These are phyloP conservation scores for Hymenoscyphus salicellus DNA, from an alignment of 2,329 filamentous ascomycete genomes.

Conservation along the genomic window DNA sequence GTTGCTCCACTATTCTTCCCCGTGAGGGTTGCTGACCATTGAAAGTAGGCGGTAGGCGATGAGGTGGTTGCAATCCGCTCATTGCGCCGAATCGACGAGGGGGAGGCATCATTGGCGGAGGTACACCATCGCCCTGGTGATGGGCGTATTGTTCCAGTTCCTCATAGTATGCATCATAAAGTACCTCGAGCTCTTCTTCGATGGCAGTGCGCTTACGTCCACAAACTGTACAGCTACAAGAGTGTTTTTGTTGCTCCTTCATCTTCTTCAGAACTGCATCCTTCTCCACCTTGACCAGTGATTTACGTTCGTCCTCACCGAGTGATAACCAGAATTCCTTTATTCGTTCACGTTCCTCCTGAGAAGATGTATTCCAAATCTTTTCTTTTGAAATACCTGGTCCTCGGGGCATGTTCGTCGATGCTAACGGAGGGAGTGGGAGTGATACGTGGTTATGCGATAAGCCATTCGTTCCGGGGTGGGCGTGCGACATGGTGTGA, in stretches of 20 bases:
- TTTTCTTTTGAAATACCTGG: slow-evolving; percentile 59
- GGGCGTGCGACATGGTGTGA: slow-evolving; percentile 10
- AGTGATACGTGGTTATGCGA: slow-evolving; percentile 33
- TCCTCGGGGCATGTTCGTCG: slow-evolving; percentile 40
- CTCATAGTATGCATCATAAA: slow-evolving; percentile 98
- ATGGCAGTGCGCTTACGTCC: slow-evolving; percentile 94
- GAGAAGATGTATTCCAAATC: slow-evolving; percentile 95
- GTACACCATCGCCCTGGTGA: slow-evolving; percentile 68
- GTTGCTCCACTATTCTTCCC: slow-evolving; percentile 69
- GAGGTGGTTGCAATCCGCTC: slow-evolving; percentile 53
- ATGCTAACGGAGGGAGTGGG: slow-evolving; percentile 40
- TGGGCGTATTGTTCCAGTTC: slow-evolving; percentile 97
- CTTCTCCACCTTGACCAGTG: slow-evolving; percentile 95
- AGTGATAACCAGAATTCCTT: slow-evolving; percentile 97
- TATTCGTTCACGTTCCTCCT: slow-evolving; percentile 93
- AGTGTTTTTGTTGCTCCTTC: slow-evolving; percentile 99
- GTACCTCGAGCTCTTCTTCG: slow-evolving; percentile 93
- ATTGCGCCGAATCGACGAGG: slow-evolving; percentile 61
- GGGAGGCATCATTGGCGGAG: slow-evolving; percentile 66
- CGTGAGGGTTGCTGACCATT: slow-evolving; percentile 67
- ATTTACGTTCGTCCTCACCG: slow-evolving; percentile 90
- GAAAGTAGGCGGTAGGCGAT: slow-evolving; percentile 56
- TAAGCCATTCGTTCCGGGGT: slow-evolving; percentile 27
- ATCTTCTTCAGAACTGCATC: slow-evolving; percentile 97
- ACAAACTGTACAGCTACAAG: slow-evolving; percentile 96